Conservation (phyloP, 2,329 filamentous ascomycete species). For the Coniochaeta sp. region DNA sequence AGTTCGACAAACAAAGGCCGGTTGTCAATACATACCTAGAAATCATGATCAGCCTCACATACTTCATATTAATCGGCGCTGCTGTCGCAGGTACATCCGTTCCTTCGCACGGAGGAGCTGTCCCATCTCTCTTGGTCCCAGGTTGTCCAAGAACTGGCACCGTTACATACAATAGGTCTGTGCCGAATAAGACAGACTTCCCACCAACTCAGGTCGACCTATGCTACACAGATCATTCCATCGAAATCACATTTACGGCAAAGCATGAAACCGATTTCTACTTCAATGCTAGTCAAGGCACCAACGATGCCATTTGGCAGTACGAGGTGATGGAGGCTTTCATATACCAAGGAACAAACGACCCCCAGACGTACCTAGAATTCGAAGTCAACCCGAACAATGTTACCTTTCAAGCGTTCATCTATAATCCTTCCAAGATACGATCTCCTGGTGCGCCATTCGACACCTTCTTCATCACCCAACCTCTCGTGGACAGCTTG, state of each 20-base stretch:
- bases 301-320: conserved; percentile 38
- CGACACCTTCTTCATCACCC: conserved; percentile 32
- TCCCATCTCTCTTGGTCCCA: conserved; percentile 25
- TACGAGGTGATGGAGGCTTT: conserved; percentile 47
- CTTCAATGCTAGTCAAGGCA: conserved; percentile 32
- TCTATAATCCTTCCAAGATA: conserved; percentile 42
- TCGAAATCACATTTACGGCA: conserved; percentile 36
- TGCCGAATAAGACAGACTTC: conserved; percentile 32
- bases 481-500: conserved; percentile 33
- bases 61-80: background rate
- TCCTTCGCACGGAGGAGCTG: background rate
- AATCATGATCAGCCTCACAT: background rate
- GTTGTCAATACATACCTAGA: background rate
- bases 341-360: conserved; percentile 34
- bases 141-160: conserved; percentile 27
- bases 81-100: background rate
- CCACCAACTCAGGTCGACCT: conserved; percentile 36
- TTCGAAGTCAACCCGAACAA: conserved; percentile 45
- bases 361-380: conserved; percentile 42
- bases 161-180: conserved; percentile 31
- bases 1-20: background rate
- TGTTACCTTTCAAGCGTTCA: conserved; percentile 41
- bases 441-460: conserved; percentile 32
- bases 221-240: conserved; percentile 33
- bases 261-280: conserved; percentile 38